Base-by-base conservation (phyloP, 768 basidiomycete genomes). In the Boletus bicolor region DNA sequence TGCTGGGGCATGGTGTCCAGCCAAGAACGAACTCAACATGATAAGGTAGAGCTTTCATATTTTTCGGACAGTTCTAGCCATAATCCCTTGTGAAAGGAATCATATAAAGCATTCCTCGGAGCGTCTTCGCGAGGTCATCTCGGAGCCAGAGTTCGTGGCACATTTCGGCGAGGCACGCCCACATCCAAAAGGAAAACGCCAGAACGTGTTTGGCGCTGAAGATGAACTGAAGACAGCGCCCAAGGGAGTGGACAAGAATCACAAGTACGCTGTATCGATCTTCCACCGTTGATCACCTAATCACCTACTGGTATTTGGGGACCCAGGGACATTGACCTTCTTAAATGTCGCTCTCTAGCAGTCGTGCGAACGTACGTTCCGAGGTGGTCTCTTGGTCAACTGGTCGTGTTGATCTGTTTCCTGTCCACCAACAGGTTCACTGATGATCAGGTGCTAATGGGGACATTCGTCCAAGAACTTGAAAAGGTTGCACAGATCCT, bases 221-320 rank as follows among this genome's bases (percentile, higher is more conserved):
- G 94, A 93, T 62, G 87, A 93, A 67, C 75, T 97, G 32, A 98
- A 97, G 74, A 84, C 83, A 0, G 91, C 93, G 6, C 95, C 95
- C 1, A 98, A 97, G 66, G 95, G 93, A 0, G 74, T 96, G 9
- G 82, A 82, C 49, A 98, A 93, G 72, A 79, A 79, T 32, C 93
- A 98, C 68, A 77, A 78, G 89, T 91, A 53, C 17, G 79, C 64
- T 10, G 44, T 14, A 4, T 38, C n/a, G 5, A 30, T 45, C 15
- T 48, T 43, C 14, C 30, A 19, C 19, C 14, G 35, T 28, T 46
- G 37, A 37, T 51, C 21, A 38, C 47, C 28, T 38, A 45, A 37
- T 51, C 21, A 38, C 47, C 28, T 38, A 45, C 55, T 9, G 28
- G 30, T 21, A 52, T 35, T 30, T 46, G 37, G 28, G 17, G 49